These are phyloP conservation scores for Neofusicoccum laricinum DNA, from an alignment of 2,329 filamentous ascomycete species.

Conservation along the genomic window DNA sequence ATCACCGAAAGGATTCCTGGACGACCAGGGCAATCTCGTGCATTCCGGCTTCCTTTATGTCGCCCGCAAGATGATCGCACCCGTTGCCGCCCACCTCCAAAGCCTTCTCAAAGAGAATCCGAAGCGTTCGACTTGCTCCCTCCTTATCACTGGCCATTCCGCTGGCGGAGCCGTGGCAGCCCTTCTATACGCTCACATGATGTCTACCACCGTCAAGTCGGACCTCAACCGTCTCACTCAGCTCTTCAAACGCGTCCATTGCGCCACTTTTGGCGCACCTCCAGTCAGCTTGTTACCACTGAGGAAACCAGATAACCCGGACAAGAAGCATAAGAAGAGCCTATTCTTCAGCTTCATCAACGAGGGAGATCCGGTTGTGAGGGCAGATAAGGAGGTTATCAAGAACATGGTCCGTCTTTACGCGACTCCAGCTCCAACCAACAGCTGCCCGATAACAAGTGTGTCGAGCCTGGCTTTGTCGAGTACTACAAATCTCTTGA, in stretches of 20 bases:
- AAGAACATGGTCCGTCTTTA: constrained; percentile 70
- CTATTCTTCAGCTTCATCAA: constrained; percentile 80
- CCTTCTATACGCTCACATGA: constrained; percentile 79
- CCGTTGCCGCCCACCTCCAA: constrained; percentile 68
- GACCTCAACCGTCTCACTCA: constrained; percentile 68
- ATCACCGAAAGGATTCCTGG: constrained; percentile 67
- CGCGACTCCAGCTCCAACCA: constrained; percentile 54
- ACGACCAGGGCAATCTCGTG: constrained; percentile 73
- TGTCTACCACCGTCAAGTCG: constrained; percentile 59
- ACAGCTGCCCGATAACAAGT: constrained; percentile 1
- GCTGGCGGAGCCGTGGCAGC: constrained; percentile 82
- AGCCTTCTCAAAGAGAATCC: constrained; percentile 71
- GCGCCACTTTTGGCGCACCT: constrained; percentile 80
- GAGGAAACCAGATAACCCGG: constrained; percentile 49
- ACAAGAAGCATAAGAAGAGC: constrained; percentile 53
- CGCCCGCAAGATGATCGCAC: constrained; percentile 69
- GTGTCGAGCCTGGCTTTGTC: background rate
- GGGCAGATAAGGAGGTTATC: constrained; percentile 75
- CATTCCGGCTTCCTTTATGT: constrained; percentile 78
- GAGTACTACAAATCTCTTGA: background rate
- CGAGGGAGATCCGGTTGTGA: constrained; percentile 76
- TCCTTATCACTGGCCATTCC: constrained; percentile 82
- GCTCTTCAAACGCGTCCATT: constrained; percentile 76
- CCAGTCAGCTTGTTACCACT: constrained; percentile 72
- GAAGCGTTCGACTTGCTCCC: constrained; percentile 60